These are phyloP conservation scores for Populus hybrid DNA, from an alignment of 441 rosid genomes.

Conservation along the genomic window DNA sequence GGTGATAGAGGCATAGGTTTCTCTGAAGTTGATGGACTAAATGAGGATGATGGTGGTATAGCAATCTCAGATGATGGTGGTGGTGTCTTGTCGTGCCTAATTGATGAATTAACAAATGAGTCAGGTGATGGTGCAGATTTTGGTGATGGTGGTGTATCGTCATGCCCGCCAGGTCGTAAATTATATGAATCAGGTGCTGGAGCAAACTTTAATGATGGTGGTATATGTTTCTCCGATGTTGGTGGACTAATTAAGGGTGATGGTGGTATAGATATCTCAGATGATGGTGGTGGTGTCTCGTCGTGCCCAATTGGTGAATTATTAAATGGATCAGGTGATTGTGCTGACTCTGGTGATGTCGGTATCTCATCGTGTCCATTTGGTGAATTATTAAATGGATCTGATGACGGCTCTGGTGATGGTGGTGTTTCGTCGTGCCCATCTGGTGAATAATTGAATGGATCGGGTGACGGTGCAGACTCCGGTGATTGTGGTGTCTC, in stretches of 20 bases:
- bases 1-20: not conserved
- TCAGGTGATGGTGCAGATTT: not conserved
- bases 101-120: not conserved
- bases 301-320: not conserved
- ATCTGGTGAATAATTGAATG: too few species aligned
- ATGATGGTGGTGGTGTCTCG: not conserved
- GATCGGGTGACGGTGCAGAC: not conserved
- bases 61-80: not conserved
- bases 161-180: constrained; percentile 5
- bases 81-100: not conserved
- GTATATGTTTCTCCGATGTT: not conserved
- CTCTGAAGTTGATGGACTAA: not conserved
- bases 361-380: too few species aligned
- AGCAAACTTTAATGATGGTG: not conserved
- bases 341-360: too few species aligned
- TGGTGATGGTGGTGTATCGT: constrained; percentile 15
- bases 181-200: constrained; percentile 18
- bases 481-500: not conserved
- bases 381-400: too few species aligned
- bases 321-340: too few species aligned
- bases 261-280: not conserved
- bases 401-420: too few species aligned
- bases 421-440: too few species aligned
- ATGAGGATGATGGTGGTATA: not conserved
- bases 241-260: not conserved